Conservation (phyloP, 164 flowering plant genomes). For the Sextonia rubra region DNA sequence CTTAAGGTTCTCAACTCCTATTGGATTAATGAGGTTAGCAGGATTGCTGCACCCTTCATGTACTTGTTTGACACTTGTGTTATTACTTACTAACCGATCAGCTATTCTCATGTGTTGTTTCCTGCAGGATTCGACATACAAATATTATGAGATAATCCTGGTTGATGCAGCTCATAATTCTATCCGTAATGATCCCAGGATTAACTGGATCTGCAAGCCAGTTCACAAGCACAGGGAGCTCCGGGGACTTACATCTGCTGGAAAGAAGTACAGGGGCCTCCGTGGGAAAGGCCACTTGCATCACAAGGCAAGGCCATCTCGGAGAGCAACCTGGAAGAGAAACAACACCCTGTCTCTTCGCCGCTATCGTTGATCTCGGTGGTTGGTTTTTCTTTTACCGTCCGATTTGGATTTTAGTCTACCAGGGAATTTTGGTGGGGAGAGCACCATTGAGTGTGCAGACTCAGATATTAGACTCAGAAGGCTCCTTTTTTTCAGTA, state of each 20-base stretch:
- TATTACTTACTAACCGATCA: not conserved
- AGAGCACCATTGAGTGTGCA: not conserved
- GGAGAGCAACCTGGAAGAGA: constrained; percentile 78
- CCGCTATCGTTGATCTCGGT: constrained; percentile 50
- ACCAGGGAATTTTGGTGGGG: not conserved
- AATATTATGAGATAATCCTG: constrained; percentile 62
- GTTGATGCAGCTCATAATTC: constrained; percentile 66
- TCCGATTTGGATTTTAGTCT: not conserved
- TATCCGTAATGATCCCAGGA: constrained; percentile 63
- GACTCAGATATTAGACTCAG: not conserved
- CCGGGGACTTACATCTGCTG: constrained; percentile 50
- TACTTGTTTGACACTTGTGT: not conserved
- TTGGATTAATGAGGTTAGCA: constrained; percentile 72
- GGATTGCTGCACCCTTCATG: not conserved
- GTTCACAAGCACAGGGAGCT: constrained; percentile 58
- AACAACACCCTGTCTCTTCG: constrained; percentile 71
- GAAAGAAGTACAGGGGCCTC: constrained; percentile 51
- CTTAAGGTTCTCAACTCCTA: constrained; percentile 77
- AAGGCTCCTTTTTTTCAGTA: too few relatives aligned
- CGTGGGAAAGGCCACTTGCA: constrained; percentile 47
- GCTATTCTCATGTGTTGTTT: not conserved
- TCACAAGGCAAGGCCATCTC: constrained; percentile 44
- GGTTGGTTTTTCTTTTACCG: constrained; percentile 19
- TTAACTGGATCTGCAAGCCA: constrained; percentile 56
- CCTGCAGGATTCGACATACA: constrained; percentile 61